A percentile compares a stretch with the other conserved stretches of the same genome.
Conservation (phyloP, 805 yeast species). For the Candida boleticola region DNA sequence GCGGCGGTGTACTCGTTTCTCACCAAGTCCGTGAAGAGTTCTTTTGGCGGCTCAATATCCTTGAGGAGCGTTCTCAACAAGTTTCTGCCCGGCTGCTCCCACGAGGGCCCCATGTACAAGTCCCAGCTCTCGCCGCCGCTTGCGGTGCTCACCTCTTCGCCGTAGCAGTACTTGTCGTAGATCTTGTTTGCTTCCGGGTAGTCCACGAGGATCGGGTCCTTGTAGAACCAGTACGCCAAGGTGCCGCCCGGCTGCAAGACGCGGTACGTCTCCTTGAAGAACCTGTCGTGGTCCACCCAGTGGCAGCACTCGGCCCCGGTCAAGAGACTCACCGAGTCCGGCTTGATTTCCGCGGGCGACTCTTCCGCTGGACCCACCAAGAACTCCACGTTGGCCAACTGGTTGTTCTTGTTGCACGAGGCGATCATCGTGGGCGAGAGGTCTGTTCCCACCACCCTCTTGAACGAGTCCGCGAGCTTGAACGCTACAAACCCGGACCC, state of each 20-base stretch:
- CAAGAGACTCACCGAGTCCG: conserved; percentile 53
- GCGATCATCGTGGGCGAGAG: conserved; percentile 19
- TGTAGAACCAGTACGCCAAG: conserved; percentile 75
- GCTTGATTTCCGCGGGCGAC: conserved; percentile 17
- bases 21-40: conserved; percentile 20
- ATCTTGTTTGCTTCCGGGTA: conserved; percentile 55
- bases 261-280: conserved; percentile 48
- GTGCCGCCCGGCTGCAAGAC: conserved; percentile 63
- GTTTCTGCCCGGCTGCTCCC: conserved; percentile 49
- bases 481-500: conserved; percentile 77
- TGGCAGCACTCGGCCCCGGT: conserved; percentile 87
- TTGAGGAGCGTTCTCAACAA: conserved; percentile 34
- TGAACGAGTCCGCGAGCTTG: conserved; percentile 45
- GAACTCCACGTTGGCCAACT: conserved; percentile 17
- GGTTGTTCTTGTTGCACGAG: conserved; percentile 21
- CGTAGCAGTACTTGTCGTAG: conserved; percentile 49
- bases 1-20: conserved; percentile 26
- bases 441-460: conserved; percentile 62
- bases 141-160: conserved; percentile 12
- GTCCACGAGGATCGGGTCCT: conserved; percentile 61
- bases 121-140: conserved; percentile 23
- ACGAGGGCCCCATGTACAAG: conserved; percentile 46
- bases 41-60: conserved; percentile 34
- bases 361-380: conserved; percentile 24
- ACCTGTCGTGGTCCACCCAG: conserved; percentile 65